Percentiles rank a stretch among this genome's conserved stretches.
These are phyloP conservation scores for Seminavis robusta DNA, from an alignment of 108 stramenopile species.

Conservation along the genomic window DNA sequence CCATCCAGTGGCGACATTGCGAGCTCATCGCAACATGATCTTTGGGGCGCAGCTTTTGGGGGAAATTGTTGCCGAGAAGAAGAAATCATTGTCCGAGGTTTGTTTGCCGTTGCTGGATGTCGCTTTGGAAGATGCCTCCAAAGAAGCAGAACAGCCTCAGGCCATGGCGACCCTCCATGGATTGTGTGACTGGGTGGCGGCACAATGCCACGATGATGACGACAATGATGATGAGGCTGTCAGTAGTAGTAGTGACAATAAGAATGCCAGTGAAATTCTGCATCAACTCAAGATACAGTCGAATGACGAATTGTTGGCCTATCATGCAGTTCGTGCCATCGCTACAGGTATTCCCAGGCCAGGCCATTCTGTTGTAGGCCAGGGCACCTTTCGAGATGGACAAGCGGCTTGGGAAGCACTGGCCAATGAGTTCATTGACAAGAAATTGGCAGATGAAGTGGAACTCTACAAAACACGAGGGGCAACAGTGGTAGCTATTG, in stretches of 20 bases:
- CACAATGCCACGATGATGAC: neutral
- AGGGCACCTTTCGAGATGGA: constrained; percentile 66
- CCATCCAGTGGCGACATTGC: constrained; percentile 33
- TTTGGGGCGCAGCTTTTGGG: constrained; percentile 49
- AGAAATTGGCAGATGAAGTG: constrained; percentile 42
- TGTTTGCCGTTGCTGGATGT: constrained; percentile 55
- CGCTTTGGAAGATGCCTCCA: constrained; percentile 58
- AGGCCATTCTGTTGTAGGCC: constrained; percentile 63
- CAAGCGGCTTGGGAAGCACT: constrained; percentile 55
- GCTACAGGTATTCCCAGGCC: constrained; percentile 68
- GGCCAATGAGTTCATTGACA: constrained; percentile 50
- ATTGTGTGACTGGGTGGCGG: constrained; percentile 56
- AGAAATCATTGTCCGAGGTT: constrained; percentile 22
- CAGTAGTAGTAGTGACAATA: neutral
- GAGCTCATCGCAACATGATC: constrained; percentile 61
- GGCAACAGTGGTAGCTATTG: constrained; percentile 54
- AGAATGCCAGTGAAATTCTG: constrained; percentile 8
- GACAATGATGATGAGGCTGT: constrained; percentile 4
- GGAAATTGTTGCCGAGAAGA: neutral
- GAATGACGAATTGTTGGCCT: constrained; percentile 27
- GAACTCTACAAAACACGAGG: constrained; percentile 49
- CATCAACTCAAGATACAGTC: constrained; percentile 13
- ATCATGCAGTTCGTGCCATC: constrained; percentile 69
- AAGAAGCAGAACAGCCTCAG: constrained; percentile 75
- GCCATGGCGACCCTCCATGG: constrained; percentile 66